Evolutionary conservation across 1,139 yeast genomes (phyloP).

Genomic region (Candida dubliniensis): DNA sequence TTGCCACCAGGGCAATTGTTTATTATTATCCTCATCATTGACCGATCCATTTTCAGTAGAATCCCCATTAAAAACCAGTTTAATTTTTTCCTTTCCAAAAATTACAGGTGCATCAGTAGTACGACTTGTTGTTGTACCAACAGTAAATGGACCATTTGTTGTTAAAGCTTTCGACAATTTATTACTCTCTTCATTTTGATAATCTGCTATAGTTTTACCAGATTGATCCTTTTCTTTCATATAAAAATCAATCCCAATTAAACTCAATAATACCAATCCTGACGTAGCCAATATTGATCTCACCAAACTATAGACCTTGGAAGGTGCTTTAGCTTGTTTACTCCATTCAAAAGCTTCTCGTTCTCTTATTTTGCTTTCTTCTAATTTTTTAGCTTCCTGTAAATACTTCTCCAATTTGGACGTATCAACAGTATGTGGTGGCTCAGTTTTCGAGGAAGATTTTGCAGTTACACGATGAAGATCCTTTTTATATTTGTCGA

Average conservation of each 20-base stretch:
- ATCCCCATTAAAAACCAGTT: not conserved
- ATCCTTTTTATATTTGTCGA: not conserved
- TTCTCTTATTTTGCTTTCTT: conserved; percentile 48
- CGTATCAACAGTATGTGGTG: conserved; percentile 14
- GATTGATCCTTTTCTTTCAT: conserved; percentile 17
- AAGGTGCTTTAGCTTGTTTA: conserved; percentile 21
- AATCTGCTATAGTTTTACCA: conserved; percentile 5
- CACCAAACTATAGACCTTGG: conserved; percentile 17
- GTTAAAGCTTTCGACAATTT: not conserved
- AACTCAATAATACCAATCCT: conserved; percentile 31
- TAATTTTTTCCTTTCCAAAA: conserved; percentile 5
- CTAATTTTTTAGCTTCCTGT: conserved; percentile 42
- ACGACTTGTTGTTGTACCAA: not conserved
- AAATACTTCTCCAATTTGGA: conserved; percentile 38
- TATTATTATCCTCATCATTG: not conserved
- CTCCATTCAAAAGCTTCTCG: conserved; percentile 58
- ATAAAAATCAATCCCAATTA: conserved; percentile 31
- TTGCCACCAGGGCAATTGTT: conserved; percentile 21
- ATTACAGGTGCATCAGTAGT: not conserved
- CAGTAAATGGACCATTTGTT: conserved; percentile 4
- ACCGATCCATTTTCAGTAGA: not conserved
- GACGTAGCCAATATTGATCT: conserved; percentile 34
- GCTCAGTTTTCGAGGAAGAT: not conserved
- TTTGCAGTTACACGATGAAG: not conserved
- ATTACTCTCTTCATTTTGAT: conserved; percentile 1